Evolutionary conservation across 352 stramenopile genomes (phyloP).

Genomic region (Globisporangium iwayamae): DNA sequence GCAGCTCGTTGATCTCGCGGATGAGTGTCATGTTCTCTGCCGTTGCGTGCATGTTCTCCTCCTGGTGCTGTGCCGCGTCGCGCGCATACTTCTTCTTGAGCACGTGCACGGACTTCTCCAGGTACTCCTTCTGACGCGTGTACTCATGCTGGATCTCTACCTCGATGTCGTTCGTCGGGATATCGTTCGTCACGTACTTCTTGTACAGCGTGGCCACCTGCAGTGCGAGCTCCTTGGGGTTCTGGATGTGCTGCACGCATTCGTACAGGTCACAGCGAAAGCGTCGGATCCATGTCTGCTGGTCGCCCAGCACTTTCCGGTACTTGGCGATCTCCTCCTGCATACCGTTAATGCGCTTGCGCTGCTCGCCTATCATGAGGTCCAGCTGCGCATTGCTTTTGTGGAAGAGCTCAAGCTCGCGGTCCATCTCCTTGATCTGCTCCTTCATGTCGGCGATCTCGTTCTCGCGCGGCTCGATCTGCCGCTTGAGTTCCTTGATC

Average conservation of each 20-base stretch:
- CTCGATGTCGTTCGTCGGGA: constrained; percentile 48
- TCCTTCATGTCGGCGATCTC: constrained; percentile 93
- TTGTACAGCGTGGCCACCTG: constrained; percentile 74
- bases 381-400: constrained; percentile 92
- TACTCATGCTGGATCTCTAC: constrained; percentile 85
- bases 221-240: constrained; percentile 70
- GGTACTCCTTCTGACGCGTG: constrained; percentile 88
- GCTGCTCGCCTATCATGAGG: constrained; percentile 92
- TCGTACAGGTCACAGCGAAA: constrained; percentile 88
- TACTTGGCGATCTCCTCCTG: constrained; percentile 73
- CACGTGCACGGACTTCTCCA: constrained; percentile 90
- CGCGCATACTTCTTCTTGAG: constrained; percentile 87
- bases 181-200: constrained; percentile 56
- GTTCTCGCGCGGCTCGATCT: constrained; percentile 93
- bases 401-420: constrained; percentile 94
- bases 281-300: constrained; percentile 58
- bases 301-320: constrained; percentile 52
- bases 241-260: constrained; percentile 72
- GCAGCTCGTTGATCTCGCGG: constrained; percentile 92
- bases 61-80: constrained; percentile 63
- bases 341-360: constrained; percentile 81
- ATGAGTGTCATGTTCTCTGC: constrained; percentile 90
- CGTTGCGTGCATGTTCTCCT: constrained; percentile 56
- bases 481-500: constrained; percentile 94
- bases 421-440: constrained; percentile 96